Base-by-base conservation (phyloP, 805 yeast genomes). In the Nakazawaea siamensis region DNA sequence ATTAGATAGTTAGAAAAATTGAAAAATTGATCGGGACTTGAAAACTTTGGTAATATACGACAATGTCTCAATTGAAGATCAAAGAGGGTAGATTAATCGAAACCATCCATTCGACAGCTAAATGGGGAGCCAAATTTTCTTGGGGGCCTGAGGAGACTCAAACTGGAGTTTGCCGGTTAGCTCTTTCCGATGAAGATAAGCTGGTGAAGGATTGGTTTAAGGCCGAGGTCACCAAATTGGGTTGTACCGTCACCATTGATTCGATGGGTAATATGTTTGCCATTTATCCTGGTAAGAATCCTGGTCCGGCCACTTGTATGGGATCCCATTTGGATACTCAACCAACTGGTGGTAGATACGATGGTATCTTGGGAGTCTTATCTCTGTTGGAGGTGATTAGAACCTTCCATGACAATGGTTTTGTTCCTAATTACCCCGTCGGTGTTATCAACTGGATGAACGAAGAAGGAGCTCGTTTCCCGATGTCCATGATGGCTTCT, bases 281-380 rank as follows among this genome's bases (percentile, higher is more conserved):
- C 7, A 60, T 72, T 9, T 75, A 64, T 38, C 80, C 82, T 0
- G 85, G 85, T 4, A 53, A 59, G 40, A 64, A 66, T 35, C 46
- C 50, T 7, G 66, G 63, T 2, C 51, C 64, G 3, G 80, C 86
- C 12, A 76, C 76, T 1, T 84, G 73, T 12, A 75, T 79, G 40
- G 87, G 87, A 0, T 77, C 85, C 0, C 87, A 80, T 53, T 56
- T 80, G 38, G 88, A 80, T 46, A 80, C 88, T 1, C 87, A 80
- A 54, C 87, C 87, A 20, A 75, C 79, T 6, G 88, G 87, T 26
- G 87, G 88, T 9, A 62, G 84, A 40, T 80, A 79, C 46, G 88
- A 80, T 48, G 88, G 87, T 30, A 73, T 80, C 26, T 62, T 66
- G 24, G 88, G 88, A 14, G 86, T 80, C 4, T 57, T 78, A 29